Base-by-base conservation (phyloP, 1,284 basidiomycete species). In the Marasmius fiardii region DNA sequence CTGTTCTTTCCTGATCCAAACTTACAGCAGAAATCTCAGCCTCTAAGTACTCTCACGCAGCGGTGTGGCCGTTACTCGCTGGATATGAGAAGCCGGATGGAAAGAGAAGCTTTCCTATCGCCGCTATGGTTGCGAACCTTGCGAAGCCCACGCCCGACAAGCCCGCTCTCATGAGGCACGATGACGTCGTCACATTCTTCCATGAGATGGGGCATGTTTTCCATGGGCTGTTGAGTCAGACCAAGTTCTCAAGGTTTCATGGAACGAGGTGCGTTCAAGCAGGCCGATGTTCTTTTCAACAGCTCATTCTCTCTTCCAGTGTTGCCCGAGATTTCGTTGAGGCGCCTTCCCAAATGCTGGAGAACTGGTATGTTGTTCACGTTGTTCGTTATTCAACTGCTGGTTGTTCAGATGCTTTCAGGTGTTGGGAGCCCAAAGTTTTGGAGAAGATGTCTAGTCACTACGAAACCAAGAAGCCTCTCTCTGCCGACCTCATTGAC, bases 121-220 rank as follows among this genome's bases (percentile, higher is more conserved):
- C 83, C 1, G 87, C 87, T 8, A 93, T 93, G 92, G 92, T 93
- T 6, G 92, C 92, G 24, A 94, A 93, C 68, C 79, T 94, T 2
- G 88, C 92, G 2, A 94, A 93, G 67, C 79, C 88, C 2, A 91
- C 90, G 0, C 82, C 86, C 0, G 84, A 86, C 1, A 85, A 86
- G 58, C 90, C 91, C 1, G 92, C 92, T 12, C 74, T 93, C 24
- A 89, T 95, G 89, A 77, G 83, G 35, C 91, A 93, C 61, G 83
- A 87, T 60, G 88, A 91, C 59, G 88, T 89, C 2, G 88, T 88
- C 21, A 90, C 86, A 0, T 88, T 90, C 70, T 90, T 90, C 80
- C 86, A 90, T 62, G 87, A 90, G 68, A 88, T 92, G 84, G 92
- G 92, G 0, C 92, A 94, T 62, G 90, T 91, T 12, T 93, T 93